phyloP scores from a whole-genome alignment of 352 stramenopile species.

The Phytophthora macrochlamydospora region DNA sequence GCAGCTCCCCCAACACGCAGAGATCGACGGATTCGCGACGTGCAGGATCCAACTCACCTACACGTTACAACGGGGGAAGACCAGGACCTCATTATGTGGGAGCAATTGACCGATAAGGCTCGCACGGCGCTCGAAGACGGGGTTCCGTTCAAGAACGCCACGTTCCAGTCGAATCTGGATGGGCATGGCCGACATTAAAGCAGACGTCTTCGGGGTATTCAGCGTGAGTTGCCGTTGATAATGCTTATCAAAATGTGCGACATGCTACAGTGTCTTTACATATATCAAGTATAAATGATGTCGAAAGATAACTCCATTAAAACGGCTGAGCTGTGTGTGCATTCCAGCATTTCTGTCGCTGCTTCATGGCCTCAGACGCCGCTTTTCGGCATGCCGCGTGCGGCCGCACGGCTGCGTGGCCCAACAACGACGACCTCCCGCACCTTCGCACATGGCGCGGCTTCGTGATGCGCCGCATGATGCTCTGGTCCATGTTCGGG shows the following conservation, averaged over 20 bases:
- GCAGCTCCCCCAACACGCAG: background rate
- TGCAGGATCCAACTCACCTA: no score
- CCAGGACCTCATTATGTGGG: background rate
- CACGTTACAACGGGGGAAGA: no score
- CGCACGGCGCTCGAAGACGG: background rate
- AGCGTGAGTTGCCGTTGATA: no score
- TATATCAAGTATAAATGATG: background rate
- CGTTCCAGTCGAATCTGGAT: background rate
- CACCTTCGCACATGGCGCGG: conserved; percentile 25
- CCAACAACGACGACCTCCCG: conserved; percentile 27
- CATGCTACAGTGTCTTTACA: no score
- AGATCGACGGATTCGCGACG: background rate
- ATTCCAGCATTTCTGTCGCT: background rate
- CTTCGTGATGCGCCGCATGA: conserved; percentile 15
- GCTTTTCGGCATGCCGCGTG: conserved; percentile 11
- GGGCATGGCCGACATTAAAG: background rate
- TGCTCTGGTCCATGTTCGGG: conserved; percentile 30
- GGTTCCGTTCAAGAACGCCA: background rate
- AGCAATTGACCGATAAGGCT: background rate
- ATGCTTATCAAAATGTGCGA: no score
- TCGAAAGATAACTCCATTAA: background rate
- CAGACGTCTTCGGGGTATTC: no score
- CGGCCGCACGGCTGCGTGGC: conserved; percentile 18
- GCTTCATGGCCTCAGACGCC: conserved; percentile 6
- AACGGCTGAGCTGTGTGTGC: background rate